Percentiles rank a stretch among this genome's conserved stretches.
These are phyloP conservation scores for Elongisporangium undulatum DNA, from an alignment of 352 stramenopile species.

Conservation along the genomic window DNA sequence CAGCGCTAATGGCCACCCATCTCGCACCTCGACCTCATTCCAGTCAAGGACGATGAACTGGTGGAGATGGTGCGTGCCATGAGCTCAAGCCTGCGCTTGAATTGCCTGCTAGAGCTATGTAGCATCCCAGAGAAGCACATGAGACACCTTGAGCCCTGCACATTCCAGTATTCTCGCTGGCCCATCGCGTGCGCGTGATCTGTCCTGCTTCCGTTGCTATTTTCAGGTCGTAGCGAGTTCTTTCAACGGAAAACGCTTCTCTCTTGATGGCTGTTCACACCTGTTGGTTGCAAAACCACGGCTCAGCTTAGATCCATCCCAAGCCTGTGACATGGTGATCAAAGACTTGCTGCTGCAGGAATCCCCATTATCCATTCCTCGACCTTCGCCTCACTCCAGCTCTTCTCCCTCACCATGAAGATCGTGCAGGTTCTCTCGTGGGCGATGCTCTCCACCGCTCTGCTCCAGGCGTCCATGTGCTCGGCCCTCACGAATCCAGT, in stretches of 20 bases:
- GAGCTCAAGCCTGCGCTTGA: neutral
- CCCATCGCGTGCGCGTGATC: neutral
- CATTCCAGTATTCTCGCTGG: neutral
- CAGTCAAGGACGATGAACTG: constrained; percentile 18
- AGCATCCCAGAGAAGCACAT: neutral
- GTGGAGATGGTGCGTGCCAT: constrained; percentile 22
- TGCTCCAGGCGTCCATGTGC: neutral
- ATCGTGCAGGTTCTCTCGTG: neutral
- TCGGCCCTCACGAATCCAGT: constrained; percentile 29
- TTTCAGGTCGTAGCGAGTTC: neutral
- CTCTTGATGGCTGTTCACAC: too few relatives aligned
- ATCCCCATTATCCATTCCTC: neutral
- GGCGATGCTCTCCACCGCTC: neutral
- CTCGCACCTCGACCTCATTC: too few relatives aligned
- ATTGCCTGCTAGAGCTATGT: neutral
- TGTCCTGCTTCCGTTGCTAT: neutral
- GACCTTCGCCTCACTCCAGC: neutral
- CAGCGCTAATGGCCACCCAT: too few relatives aligned
- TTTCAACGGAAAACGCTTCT: neutral
- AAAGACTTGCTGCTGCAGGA: neutral
- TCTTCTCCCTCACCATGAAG: neutral
- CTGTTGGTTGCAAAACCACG: too few relatives aligned
- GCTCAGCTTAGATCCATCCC: too few relatives aligned
- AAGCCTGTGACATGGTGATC: neutral
- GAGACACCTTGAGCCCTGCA: neutral